Evolutionary conservation across 768 basidiomycete genomes (phyloP).

Genomic region (Dacryopinax primogenitus): DNA sequence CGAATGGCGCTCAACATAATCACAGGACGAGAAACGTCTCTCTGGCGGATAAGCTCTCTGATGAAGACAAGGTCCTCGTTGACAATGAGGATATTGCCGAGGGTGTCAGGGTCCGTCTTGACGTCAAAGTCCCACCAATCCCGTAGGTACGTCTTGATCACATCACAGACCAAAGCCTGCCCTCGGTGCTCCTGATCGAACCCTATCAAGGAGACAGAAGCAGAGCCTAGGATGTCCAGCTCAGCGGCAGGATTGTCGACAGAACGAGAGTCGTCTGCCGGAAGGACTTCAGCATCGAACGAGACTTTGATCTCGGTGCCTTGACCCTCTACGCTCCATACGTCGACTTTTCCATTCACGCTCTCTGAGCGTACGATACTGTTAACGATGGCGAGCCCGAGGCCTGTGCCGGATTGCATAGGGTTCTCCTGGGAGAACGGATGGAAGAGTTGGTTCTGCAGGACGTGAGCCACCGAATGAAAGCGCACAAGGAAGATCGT

Average conservation of each 20-base stretch:
- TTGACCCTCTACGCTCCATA: slow-evolving; percentile 77
- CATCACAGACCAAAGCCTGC: slow-evolving; percentile 48
- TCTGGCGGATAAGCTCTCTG: slow-evolving; percentile 41
- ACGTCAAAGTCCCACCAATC: slow-evolving; percentile 64
- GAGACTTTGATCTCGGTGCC: slow-evolving; percentile 86
- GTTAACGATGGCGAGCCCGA: slow-evolving; percentile 90
- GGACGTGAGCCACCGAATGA: neutral
- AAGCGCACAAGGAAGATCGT: neutral
- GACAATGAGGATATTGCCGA: slow-evolving; percentile 62
- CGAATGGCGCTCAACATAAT: slow-evolving; percentile 62
- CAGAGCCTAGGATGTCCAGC: slow-evolving; percentile 27
- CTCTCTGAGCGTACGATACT: slow-evolving; percentile 77
- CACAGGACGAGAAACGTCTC: slow-evolving; percentile 51
- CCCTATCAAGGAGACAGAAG: slow-evolving; percentile 52
- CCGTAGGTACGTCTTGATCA: slow-evolving; percentile 51
- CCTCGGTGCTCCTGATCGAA: slow-evolving; percentile 58
- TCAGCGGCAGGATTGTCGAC: neutral
- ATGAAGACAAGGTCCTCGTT: slow-evolving; percentile 64
- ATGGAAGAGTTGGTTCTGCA: slow-evolving; percentile 83
- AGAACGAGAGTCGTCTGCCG: slow-evolving; percentile 26
- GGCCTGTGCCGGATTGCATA: slow-evolving; percentile 79
- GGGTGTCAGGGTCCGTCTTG: slow-evolving; percentile 28
- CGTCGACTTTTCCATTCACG: slow-evolving; percentile 83
- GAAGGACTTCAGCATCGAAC: slow-evolving; percentile 55
- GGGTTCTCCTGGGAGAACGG: slow-evolving; percentile 97